Conservation (phyloP, 805 yeast species). For the Blastobotrys robertii region DNA sequence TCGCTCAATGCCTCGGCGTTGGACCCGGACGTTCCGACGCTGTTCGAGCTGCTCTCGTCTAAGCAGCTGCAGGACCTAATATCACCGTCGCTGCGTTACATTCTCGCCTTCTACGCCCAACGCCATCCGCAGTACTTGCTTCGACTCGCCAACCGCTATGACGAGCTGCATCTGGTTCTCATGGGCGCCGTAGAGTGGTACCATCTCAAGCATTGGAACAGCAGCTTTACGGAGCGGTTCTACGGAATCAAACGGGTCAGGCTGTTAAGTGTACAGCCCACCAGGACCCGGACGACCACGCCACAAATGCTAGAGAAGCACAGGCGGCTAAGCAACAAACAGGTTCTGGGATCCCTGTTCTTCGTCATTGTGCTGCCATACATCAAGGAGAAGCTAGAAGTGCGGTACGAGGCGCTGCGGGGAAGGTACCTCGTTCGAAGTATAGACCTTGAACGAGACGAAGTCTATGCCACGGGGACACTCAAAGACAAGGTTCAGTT, state of each 20-base stretch:
- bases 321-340: slow-evolving; percentile 43
- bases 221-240: slow-evolving; percentile 84
- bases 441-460: slow-evolving; percentile 25
- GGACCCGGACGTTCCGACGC: slow-evolving; percentile 70
- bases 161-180: slow-evolving; percentile 57
- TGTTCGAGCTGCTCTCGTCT: slow-evolving; percentile 80
- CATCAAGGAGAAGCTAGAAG: slow-evolving; percentile 56
- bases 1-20: slow-evolving; percentile 67
- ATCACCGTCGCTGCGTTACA: slow-evolving; percentile 73
- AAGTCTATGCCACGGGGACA: slow-evolving; percentile 10
- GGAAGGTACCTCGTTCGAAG: slow-evolving; percentile 48
- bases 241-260: slow-evolving; percentile 71
- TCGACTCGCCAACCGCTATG: slow-evolving; percentile 55
- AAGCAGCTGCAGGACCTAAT: slow-evolving; percentile 66
- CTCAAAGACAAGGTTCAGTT: slow-evolving; percentile 18
- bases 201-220: slow-evolving; percentile 63
- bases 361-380: slow-evolving; percentile 56
- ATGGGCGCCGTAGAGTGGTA: slow-evolving; percentile 62
- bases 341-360: slow-evolving; percentile 44
- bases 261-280: slow-evolving; percentile 21
- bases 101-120: slow-evolving; percentile 72
- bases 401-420: slow-evolving; percentile 49
- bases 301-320: slow-evolving; percentile 38
- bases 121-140: slow-evolving; percentile 64
- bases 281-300: slow-evolving; percentile 21